Evolutionary conservation across 2,329 filamentous ascomycete genomes (phyloP).

Genomic region (Curvularia sp.): DNA sequence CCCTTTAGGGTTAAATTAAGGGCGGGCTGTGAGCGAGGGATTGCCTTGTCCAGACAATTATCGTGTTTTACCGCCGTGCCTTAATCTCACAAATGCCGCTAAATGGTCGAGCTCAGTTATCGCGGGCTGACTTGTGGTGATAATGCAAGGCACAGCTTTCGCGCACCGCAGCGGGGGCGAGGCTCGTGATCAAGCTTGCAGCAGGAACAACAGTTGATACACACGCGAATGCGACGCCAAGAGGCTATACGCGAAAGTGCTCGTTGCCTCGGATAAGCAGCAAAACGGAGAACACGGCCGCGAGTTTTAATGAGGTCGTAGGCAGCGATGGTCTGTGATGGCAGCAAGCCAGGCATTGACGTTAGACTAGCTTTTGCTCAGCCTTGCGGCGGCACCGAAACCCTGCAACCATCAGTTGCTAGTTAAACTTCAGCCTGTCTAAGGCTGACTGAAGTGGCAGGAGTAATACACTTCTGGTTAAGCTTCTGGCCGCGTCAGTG

Average conservation of each 20-base stretch:
- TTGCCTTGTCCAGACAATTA: conserved; percentile 29
- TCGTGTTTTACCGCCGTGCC: conserved; percentile 36
- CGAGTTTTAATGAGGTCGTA: conserved; percentile 9
- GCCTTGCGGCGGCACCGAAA: conserved; percentile 29
- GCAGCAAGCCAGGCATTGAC: conserved; percentile 17
- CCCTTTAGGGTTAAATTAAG: conserved; percentile 32
- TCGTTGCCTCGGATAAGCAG: conserved; percentile 8
- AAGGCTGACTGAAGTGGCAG: conserved; percentile 42
- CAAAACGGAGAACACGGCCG: background rate
- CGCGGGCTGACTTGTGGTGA: conserved; percentile 24
- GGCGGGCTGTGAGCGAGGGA: conserved; percentile 12
- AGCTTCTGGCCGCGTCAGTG: conserved; percentile 24
- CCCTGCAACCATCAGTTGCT: conserved; percentile 43
- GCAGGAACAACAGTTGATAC: conserved; percentile 26
- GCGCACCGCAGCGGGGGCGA: conserved; percentile 39
- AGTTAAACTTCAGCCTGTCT: conserved; percentile 24
- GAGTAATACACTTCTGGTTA: conserved; percentile 22
- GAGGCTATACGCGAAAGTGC: conserved; percentile 8
- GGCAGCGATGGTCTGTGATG: conserved; percentile 21
- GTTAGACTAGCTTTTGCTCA: conserved; percentile 23
- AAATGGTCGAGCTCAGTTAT: conserved; percentile 30
- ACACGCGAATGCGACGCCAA: conserved; percentile 18
- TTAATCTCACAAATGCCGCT: conserved; percentile 28
- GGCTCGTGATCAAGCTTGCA: conserved; percentile 34
- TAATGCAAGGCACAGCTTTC: conserved; percentile 38